Evolutionary conservation across 2,329 filamentous ascomycete species (phyloP), one percentile per base, ranked within the genome.

Genomic region (Colletotrichum musae): DNA sequence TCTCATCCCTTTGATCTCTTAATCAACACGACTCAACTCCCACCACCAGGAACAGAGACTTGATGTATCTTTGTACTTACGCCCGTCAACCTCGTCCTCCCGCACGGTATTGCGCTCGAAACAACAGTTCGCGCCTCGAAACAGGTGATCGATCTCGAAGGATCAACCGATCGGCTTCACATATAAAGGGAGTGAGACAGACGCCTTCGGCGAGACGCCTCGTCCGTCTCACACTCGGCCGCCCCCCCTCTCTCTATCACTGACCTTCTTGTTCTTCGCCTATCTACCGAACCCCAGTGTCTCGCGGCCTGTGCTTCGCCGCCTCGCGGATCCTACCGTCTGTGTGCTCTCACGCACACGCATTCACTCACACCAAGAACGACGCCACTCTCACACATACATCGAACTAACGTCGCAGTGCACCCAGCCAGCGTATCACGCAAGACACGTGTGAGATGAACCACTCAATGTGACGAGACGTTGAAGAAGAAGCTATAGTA

Each of bases 151-250:
- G 21, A 54, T 54, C 32, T 50, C 5, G 41, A 56, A 54, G 52
- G 48, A 59, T 56, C 50, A 41, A 51, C 53, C 18, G 54, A 51
- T 36, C 48, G 41, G 41, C 54, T 10, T 10, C 36, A 36, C 53
- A 60, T 60, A 36, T 36, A 36, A 65, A 53, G 59, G 54, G 21
- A 66, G 12, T 56, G 28, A 59, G 60, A 65, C 48, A 50, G 54
- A 26, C 41, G 24, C 50, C 54, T 58, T 16, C 16, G 36, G 16
- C 18, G 10, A 12, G 54, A 50, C 61, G 54, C 54, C 41, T 59
- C 43, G 48, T 21, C 32, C 43, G 24, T 60, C 28, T 18, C 28
- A 41, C 15, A 54, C n/a, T n/a, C 32, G 32, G 32, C 32, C 32
- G 7, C 32, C n/a, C 48, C 59, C n/a, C 58, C n/a, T 15, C 47